phyloP scores from a whole-genome alignment of 768 basidiomycete species.

The Suillus hirtellus region DNA sequence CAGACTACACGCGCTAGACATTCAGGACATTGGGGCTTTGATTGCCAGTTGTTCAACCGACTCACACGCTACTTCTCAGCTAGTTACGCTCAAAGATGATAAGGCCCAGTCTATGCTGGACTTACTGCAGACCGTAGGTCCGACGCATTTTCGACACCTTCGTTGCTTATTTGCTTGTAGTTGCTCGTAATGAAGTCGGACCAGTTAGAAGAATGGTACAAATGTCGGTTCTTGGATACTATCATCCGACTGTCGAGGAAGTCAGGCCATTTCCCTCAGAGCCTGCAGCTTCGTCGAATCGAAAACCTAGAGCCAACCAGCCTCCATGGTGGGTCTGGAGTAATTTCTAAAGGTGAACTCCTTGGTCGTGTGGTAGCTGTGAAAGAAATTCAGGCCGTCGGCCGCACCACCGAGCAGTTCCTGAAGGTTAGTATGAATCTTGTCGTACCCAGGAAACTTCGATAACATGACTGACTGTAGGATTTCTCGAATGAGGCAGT shows the following conservation, averaged over 20 bases:
- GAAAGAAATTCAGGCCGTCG: constrained; percentile 27
- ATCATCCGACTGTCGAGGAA: constrained; percentile 31
- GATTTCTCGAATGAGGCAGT: constrained; percentile 32
- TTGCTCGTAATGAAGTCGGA: constrained; percentile 26
- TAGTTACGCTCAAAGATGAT: constrained; percentile 21
- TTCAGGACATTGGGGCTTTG: constrained; percentile 26
- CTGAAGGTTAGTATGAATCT: constrained; percentile 24
- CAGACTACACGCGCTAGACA: constrained; percentile 23
- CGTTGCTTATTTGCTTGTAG: constrained; percentile 9
- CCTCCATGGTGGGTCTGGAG: constrained; percentile 33
- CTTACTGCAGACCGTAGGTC: constrained; percentile 26
- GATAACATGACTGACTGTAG: constrained; percentile 21
- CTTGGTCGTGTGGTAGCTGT: constrained; percentile 31
- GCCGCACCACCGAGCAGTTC: constrained; percentile 25
- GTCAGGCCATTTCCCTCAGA: constrained; percentile 29
- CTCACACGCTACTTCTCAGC: constrained; percentile 13
- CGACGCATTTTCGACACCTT: background rate
- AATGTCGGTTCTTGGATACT: constrained; percentile 29
- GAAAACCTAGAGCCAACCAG: constrained; percentile 16
- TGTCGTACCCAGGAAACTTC: constrained; percentile 17
- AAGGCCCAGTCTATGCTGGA: constrained; percentile 28
- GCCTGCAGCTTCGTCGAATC: constrained; percentile 24
- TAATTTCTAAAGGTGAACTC: constrained; percentile 31
- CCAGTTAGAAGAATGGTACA: constrained; percentile 27
- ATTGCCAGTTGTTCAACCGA: constrained; percentile 23